These are phyloP conservation scores for Moricandia moricandioides DNA, from an alignment of 345 rosid species.

Conservation along the genomic window DNA sequence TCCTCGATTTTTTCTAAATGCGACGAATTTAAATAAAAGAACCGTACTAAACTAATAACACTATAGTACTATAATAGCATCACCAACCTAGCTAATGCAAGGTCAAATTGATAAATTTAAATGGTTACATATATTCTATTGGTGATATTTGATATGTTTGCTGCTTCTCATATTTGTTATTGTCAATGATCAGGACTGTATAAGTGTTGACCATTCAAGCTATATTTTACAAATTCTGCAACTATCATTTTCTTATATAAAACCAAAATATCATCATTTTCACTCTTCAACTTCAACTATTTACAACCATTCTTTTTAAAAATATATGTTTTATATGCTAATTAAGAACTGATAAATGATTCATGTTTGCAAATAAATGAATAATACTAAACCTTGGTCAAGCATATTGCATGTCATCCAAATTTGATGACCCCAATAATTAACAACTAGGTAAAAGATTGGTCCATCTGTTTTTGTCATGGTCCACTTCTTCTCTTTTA, in stretches of 20 bases:
- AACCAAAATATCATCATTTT: not conserved
- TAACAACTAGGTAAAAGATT: conserved; percentile 10
- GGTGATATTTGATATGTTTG: conserved; percentile 2
- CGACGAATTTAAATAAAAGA: not conserved
- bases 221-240: not conserved
- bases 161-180: not conserved
- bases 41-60: not conserved
- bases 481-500: conserved; percentile 19
- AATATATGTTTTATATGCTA: no score
- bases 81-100: not conserved
- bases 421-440: conserved; percentile 18
- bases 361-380: not conserved
- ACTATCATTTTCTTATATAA: not conserved
- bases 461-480: conserved; percentile 15
- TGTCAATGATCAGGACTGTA: conserved; percentile 19
- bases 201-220: not conserved
- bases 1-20: not conserved
- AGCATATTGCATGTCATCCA: conserved; percentile 16
- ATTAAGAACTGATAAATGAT: not conserved
- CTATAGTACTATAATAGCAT: not conserved
- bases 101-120: not conserved
- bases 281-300: not conserved
- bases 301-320: not conserved
- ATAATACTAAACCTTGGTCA: not conserved
- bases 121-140: not conserved